A percentile compares a stretch with the other conserved stretches of the same genome.
Conservation (phyloP, 2,329 filamentous ascomycete genomes). For the Aureobasidium vineae region DNA sequence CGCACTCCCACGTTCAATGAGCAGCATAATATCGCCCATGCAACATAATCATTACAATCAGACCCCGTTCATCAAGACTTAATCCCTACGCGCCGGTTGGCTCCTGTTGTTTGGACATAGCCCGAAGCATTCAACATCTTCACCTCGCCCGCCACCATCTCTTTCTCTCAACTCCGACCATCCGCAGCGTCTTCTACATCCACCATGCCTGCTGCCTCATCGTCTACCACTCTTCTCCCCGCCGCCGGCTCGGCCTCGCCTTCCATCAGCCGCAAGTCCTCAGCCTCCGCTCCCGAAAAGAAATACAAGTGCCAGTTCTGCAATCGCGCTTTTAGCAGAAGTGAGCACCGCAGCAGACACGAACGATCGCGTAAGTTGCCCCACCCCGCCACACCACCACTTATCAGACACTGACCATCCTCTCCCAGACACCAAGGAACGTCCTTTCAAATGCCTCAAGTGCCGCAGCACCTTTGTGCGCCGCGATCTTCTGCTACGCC, state of each 20-base stretch:
- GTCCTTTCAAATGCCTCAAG: slow-evolving; percentile 98
- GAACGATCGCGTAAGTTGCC: slow-evolving; percentile 90
- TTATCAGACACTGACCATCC: slow-evolving; percentile 5
- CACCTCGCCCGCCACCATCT: slow-evolving; percentile 27
- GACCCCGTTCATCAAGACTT: slow-evolving; percentile 38
- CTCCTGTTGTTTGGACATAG: slow-evolving; percentile 29
- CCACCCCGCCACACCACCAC: not conserved
- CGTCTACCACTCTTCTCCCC: slow-evolving; percentile 62
- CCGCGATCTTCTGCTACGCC: slow-evolving; percentile 90
- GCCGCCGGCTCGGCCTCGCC: slow-evolving; percentile 63
- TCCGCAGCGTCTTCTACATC: not conserved
- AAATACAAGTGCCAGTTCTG: slow-evolving; percentile 99
- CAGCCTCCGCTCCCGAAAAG: slow-evolving; percentile 73
- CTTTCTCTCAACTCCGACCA: not conserved
- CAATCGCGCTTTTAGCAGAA: slow-evolving; percentile 93
- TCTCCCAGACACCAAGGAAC: slow-evolving; percentile 86
- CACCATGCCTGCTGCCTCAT: slow-evolving; percentile 64
- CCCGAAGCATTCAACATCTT: slow-evolving; percentile 30
- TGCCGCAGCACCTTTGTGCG: slow-evolving; percentile 98
- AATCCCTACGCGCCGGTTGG: slow-evolving; percentile 41
- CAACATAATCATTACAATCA: slow-evolving; percentile 33
- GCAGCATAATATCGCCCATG: slow-evolving; percentile 31
- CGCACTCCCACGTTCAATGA: slow-evolving; percentile 29
- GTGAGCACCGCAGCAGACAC: slow-evolving; percentile 94
- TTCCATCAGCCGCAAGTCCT: slow-evolving; percentile 69